Evolutionary conservation across 1,139 yeast genomes (phyloP), one percentile per base, ranked within the genome.

Genomic region (Tardiomyces depauwii): DNA sequence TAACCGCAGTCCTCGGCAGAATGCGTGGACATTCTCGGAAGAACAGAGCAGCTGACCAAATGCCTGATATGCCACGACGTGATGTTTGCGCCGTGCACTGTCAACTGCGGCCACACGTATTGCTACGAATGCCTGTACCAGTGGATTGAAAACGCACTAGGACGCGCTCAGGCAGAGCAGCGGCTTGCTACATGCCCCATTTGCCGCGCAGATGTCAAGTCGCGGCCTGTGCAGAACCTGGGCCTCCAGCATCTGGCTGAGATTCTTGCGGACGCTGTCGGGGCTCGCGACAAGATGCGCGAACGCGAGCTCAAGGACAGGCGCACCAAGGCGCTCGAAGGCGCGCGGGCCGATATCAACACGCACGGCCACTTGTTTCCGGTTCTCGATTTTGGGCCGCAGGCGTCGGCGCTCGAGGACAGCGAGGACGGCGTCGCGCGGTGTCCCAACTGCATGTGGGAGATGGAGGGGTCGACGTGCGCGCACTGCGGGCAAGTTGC

Each of bases 371-470:
- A 58, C 1, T 54, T 78, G 33, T 78, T 77, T 62, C 76, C 73
- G 1, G 71, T 70, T 30, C 59, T 73, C 7, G 27, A 30, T 3
- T 82, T 82, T 60, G 63, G 68, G 19, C 58, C 57, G 39, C 63
- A 74, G 21, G 74, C 77, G 1, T 61, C 71, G 32, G 78, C 80
- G 0, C 60, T 74, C 19, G 66, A 80, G 2, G 85, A 78, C 51
- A 73, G 70, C 45, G 80, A 79, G 23, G 95, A 86, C 59, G 91
- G 89, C 1, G 88, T 86, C 7, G 78, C 83, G 0, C 66, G 95
- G 47, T 86, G 95, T 59, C 78, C 86, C 2, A 72, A 75, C 47
- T 86, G 95, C 60, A 86, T 80, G 55, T 85, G 94, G 94, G 95
- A 86, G 59, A 78, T 83, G 2, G 73, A 70, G 51, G 81, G 82